Evolutionary conservation across 2,329 filamentous ascomycete genomes (phyloP), one percentile per base, ranked within the genome.

Genomic region (Colletotrichum zoysiae): DNA sequence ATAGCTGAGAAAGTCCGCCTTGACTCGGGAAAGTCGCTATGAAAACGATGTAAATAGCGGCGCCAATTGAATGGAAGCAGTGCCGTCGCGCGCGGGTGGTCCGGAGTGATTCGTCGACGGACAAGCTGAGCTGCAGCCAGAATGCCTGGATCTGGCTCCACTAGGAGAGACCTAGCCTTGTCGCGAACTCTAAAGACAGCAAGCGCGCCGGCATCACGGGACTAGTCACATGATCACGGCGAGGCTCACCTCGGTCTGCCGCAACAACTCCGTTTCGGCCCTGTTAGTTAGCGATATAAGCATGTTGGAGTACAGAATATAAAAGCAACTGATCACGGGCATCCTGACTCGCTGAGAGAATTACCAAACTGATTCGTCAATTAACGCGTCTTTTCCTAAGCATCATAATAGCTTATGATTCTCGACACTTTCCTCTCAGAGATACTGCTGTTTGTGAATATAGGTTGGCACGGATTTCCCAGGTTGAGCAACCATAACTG

Each of bases 101-200:
- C 40, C 38, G 40, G 26, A 40, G 51, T 44, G 40, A 40, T 42
- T 71, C 58, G 35, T 63, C 14, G 23, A 59, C 64, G 26, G 30
- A 51, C 65, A 33, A 61, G 50, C 57, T 64, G 53, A 50, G 65
- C 33, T 35, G 40, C 58, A 59, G 65, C 53, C 46, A 20, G 40
- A 26, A 26, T 51, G 58, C 58, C 53, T 42, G 30, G 67, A 55
- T 60, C 69, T 69, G 69, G 58, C 64, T 71, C 42, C 58, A 55
- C 65, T 1, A 5, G 26, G 38, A 30, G 38, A 30, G 59, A 48
- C 56, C 67, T 30, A 66, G 60, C 67, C 66, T 70, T 48, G 67
- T 70, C 70, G 66, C 67, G 70, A 63, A 65, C 23, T 23, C 57
- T 56, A 59, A 20, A 44, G 14, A 14, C n/a, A 11, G 12, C 14